Percentiles rank a stretch among this genome's conserved stretches.
Evolutionary conservation across 441 rosid species (phyloP).

Genomic region (Populus trichocarpa): DNA sequence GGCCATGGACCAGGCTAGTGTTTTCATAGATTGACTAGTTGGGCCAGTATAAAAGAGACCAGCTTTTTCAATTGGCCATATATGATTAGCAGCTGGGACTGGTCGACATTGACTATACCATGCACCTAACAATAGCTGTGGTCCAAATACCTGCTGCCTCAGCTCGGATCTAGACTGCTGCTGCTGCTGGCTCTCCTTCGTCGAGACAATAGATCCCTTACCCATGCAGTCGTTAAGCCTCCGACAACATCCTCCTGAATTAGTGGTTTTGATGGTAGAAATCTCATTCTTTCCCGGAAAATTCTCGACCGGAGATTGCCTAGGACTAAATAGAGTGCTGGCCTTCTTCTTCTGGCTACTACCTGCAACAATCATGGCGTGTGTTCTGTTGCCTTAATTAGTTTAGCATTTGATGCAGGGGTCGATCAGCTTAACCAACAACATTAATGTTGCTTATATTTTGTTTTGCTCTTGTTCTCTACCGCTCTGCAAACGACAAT

Average conservation of each 20-base stretch:
- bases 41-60: not conserved
- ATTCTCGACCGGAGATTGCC: slow-evolving; percentile 11
- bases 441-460: slow-evolving; percentile 5
- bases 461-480: not conserved
- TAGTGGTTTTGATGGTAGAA: not conserved
- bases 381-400: not conserved
- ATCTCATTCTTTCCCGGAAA: not conserved
- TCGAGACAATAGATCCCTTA: slow-evolving; percentile 17
- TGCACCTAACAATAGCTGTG: not conserved
- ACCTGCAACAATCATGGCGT: slow-evolving; percentile 13
- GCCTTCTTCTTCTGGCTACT: slow-evolving; percentile 15
- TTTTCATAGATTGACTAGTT: not conserved
- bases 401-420: not conserved
- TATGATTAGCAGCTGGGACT: not conserved
- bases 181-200: slow-evolving; percentile 7
- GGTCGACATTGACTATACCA: not conserved
- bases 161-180: slow-evolving; percentile 18
- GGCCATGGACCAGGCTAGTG: not conserved
- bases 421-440: not conserved
- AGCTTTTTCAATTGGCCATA: not conserved
- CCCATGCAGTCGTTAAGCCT: slow-evolving; percentile 23
- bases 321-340: slow-evolving; percentile 1
- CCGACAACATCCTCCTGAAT: slow-evolving; percentile 14
- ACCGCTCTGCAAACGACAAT: slow-evolving; percentile 3
- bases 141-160: slow-evolving; percentile 32